Evolutionary conservation across 176 grass and related monocot genomes (phyloP).

Genomic region (Hsuehochloa calcarea): DNA sequence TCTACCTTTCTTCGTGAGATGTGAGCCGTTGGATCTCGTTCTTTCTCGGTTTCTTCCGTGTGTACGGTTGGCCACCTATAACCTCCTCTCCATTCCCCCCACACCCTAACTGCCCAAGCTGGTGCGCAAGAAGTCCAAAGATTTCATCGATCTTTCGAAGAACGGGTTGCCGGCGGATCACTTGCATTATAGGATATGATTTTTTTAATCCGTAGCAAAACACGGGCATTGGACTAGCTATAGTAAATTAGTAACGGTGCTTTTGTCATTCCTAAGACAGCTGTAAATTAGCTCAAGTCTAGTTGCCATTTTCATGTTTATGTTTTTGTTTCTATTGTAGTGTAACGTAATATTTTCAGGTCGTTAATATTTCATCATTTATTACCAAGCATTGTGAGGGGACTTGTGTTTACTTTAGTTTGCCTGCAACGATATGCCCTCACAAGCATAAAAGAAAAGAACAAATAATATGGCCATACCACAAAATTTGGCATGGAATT

Average conservation of each 20-base stretch:
- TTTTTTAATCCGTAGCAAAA: too few species aligned
- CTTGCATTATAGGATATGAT: too few species aligned
- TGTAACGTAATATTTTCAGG: neutral
- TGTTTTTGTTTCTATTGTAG: neutral
- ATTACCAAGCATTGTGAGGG: neutral
- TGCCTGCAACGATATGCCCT: neutral
- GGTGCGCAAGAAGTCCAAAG: too few species aligned
- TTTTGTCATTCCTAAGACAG: neutral
- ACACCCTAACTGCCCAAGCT: too few species aligned
- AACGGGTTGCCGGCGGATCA: too few species aligned
- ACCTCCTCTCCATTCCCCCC: too few species aligned
- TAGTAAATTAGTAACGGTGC: neutral
- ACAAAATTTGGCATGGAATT: neutral
- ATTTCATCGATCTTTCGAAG: too few species aligned
- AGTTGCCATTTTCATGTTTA: neutral
- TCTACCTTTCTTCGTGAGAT: too few species aligned
- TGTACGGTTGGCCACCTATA: too few species aligned
- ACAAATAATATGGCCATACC: neutral
- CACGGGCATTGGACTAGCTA: too few species aligned
- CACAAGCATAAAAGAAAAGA: neutral
- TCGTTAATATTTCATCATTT: constrained; percentile 13
- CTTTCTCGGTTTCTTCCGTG: too few species aligned
- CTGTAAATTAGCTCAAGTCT: neutral
- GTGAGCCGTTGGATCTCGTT: too few species aligned
- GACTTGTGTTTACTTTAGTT: neutral